Base-by-base conservation (phyloP, 176 grass and related monocot genomes). In the Hordeum marinum region DNA sequence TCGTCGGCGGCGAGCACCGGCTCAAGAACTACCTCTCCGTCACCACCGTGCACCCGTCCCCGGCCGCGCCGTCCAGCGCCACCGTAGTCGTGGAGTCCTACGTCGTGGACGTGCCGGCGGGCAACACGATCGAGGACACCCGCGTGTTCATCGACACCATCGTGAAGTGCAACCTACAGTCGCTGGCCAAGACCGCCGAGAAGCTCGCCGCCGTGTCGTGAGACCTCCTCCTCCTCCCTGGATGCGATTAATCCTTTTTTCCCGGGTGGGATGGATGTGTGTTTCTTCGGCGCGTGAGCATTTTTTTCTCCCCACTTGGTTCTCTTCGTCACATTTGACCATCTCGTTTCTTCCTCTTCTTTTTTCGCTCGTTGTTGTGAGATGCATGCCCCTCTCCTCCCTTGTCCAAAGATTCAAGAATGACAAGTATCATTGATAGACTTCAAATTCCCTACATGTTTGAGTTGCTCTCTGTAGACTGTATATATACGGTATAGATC, bases 151-250 rank as follows among this genome's bases (percentile, higher is more conserved):
- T 81, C 35, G 96, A 95, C 84, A 98, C 96, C 91, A 98, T 98
- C 85, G 93, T 98, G 72, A 94, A 86, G 81, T 95, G 93, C 76
- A 98, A 98, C 87, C 93, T 98, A n/a, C 93, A 98, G 81, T 98
- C 96, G 9, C 89, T 98, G 64, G 96, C 93, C 18, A 85, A 85
- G 63, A 98, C 91, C 18, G 89, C 93, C 46, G 96, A 95, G 87
- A 91, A 78, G 76, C 83, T 93, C 85, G 83, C 64, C 15, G 70
- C 82, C 27, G 46, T 50, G 82, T 41, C 76, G 78, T 90, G 85
- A 94, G 76, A 45, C 21, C 27, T 10, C 61, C 41, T 50, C 71
- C 70, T 0, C 26, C 43, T 11, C 80, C 32, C 43, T 39, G 41
- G 81, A 74, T 74, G 55, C 34, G 76, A 88, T 64, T 43, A 1